These are phyloP conservation scores for Cyberlindnera mississippiensis DNA, from an alignment of 805 yeast genomes.

Conservation along the genomic window DNA sequence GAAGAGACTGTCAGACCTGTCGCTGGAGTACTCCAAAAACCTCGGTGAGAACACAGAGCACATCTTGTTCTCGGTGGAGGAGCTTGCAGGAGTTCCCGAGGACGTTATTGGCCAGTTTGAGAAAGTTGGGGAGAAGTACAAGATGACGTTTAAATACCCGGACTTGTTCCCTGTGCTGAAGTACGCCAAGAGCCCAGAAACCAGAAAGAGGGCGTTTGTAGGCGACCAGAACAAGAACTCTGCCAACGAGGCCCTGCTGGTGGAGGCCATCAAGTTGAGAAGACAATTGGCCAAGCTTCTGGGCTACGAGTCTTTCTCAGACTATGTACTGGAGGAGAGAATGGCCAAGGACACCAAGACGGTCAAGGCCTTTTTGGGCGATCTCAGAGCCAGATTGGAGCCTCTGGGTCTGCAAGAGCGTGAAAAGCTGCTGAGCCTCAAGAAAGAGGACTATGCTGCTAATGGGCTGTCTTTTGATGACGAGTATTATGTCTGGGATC, in stretches of 20 bases:
- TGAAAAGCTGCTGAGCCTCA: constrained; percentile 44
- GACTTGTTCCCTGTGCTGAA: constrained; percentile 76
- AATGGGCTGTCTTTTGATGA: constrained; percentile 41
- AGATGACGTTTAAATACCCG: constrained; percentile 80
- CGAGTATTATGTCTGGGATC: constrained; percentile 67
- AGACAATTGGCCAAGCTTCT: constrained; percentile 55
- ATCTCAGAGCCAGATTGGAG: constrained; percentile 52
- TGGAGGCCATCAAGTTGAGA: constrained; percentile 58
- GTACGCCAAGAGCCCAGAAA: constrained; percentile 57
- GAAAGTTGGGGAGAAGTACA: constrained; percentile 39
- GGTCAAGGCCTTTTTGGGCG: constrained; percentile 59
- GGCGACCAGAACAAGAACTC: constrained; percentile 69
- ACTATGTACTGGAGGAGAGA: constrained; percentile 67
- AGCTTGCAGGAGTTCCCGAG: constrained; percentile 71
- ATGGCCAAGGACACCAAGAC: constrained; percentile 70
- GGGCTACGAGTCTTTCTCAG: constrained; percentile 68
- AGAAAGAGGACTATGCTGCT: constrained; percentile 45
- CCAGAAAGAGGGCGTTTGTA: constrained; percentile 61
- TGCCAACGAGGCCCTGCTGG: constrained; percentile 57
- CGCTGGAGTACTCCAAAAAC: constrained; percentile 58
- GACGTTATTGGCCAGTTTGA: constrained; percentile 58
- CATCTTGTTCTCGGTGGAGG: constrained; percentile 55
- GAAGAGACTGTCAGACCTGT: constrained; percentile 53
- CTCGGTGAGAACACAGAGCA: constrained; percentile 67
- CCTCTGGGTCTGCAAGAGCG: constrained; percentile 59